These are phyloP conservation scores for Mycena latifolia DNA, from an alignment of 768 basidiomycete species.

Conservation along the genomic window DNA sequence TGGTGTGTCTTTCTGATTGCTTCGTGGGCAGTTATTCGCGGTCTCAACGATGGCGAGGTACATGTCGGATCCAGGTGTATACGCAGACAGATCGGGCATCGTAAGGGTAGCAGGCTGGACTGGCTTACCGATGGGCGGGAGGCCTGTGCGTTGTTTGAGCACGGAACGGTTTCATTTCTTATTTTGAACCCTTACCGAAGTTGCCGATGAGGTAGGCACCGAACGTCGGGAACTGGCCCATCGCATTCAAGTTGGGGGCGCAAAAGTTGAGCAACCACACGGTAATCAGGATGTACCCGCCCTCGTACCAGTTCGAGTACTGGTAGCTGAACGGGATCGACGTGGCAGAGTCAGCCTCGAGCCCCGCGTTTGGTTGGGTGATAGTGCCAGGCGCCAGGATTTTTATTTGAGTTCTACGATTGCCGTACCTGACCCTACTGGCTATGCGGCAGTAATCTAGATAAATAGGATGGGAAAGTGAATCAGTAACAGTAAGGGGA, in stretches of 20 bases:
- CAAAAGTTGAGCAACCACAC: constrained; percentile 36
- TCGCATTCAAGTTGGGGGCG: constrained; percentile 33
- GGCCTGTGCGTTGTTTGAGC: constrained; percentile 20
- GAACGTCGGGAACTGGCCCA: constrained; percentile 36
- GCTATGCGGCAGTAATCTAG: no score
- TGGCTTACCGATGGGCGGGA: constrained; percentile 14
- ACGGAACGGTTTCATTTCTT: neutral
- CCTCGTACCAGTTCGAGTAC: constrained; percentile 40
- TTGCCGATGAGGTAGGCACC: constrained; percentile 29
- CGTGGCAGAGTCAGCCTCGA: neutral
- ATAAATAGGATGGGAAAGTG: no score
- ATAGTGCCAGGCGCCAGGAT: no score
- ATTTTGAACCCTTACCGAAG: constrained; percentile 15
- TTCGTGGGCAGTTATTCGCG: constrained; percentile 34
- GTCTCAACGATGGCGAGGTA: constrained; percentile 40
- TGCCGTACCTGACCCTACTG: no score
- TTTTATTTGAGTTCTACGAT: no score
- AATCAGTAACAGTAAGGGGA: no score
- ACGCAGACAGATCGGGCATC: constrained; percentile 23
- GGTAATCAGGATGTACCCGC: constrained; percentile 36
- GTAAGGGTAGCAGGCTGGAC: constrained; percentile 34
- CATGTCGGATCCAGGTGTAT: constrained; percentile 17
- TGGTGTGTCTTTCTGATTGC: constrained; percentile 51
- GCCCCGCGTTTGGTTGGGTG: no score
- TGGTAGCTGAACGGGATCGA: constrained; percentile 34